Evolutionary conservation across 2,329 filamentous ascomycete genomes (phyloP).

Genomic region (Cylindrodendrum hubeiense): DNA sequence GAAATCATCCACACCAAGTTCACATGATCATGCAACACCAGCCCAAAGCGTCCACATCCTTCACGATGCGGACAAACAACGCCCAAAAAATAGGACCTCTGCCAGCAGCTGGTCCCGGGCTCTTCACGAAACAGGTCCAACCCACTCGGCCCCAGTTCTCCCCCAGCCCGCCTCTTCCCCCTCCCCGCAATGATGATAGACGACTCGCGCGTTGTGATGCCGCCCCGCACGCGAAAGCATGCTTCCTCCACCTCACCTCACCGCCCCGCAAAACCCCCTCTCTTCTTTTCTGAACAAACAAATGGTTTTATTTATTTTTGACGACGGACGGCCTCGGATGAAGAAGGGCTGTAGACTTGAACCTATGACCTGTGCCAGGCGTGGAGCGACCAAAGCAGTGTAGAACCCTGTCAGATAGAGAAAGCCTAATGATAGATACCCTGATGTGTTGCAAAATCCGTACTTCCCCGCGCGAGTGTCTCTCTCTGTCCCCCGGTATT

Average conservation of each 20-base stretch:
- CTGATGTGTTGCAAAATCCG: constrained; percentile 24
- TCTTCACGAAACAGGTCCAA: constrained; percentile 27
- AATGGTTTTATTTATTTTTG: constrained; percentile 12
- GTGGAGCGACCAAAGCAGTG: constrained; percentile 24
- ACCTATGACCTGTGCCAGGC: constrained; percentile 16
- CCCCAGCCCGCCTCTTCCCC: constrained; percentile 19
- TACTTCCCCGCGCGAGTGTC: background rate
- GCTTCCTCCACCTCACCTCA: background rate
- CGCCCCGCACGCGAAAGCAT: constrained; percentile 7
- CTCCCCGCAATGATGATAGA: constrained; percentile 28
- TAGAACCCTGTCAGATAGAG: constrained; percentile 29
- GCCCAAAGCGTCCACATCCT: constrained; percentile 24
- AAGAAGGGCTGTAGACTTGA: constrained; percentile 18
- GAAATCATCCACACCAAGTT: constrained; percentile 99
- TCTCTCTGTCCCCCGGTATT: background rate
- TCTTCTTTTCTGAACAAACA: constrained; percentile 18
- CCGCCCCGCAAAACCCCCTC: background rate
- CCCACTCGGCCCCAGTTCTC: constrained; percentile 12
- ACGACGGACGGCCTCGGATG: constrained; percentile 16
- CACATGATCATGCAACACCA: constrained; percentile 65
- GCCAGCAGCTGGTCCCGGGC: constrained; percentile 12
- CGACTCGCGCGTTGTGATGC: constrained; percentile 19
- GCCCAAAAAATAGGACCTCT: constrained; percentile 24
- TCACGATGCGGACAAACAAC: constrained; percentile 24
- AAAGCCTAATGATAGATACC: constrained; percentile 30